Conservation (phyloP, 1,284 basidiomycete genomes). For the Fereydounia khargensis region DNA sequence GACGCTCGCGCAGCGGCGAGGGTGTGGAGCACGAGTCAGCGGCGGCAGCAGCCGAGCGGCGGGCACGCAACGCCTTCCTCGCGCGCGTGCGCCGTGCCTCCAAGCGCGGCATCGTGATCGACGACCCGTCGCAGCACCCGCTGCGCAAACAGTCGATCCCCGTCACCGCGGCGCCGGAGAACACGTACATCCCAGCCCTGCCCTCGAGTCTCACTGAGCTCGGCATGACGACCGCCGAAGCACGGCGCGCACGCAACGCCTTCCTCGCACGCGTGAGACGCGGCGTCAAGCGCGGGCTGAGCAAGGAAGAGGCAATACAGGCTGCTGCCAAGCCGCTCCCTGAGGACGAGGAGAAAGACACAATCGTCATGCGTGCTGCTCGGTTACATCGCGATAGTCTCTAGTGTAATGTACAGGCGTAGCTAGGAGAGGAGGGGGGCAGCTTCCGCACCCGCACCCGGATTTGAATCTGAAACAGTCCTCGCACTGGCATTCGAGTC, state of each 20-base stretch:
- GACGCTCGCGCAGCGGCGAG: constrained; percentile 16
- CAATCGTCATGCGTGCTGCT: too few species aligned
- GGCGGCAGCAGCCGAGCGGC: constrained; percentile 11
- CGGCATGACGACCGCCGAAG: constrained; percentile 35
- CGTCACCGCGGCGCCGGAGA: constrained; percentile 23
- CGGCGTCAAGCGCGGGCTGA: constrained; percentile 25
- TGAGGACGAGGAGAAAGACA: constrained; percentile 27
- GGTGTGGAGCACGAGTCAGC: constrained; percentile 8
- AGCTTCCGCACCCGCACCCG: too few species aligned
- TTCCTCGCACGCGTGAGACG: constrained; percentile 36
- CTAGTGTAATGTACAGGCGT: too few species aligned
- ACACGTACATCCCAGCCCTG: constrained; percentile 37
- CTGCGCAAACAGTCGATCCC: constrained; percentile 29
- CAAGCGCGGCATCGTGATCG: constrained; percentile 29
- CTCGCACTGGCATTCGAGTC: too few species aligned
- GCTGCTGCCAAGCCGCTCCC: constrained; percentile 30
- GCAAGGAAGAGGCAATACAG: constrained; percentile 26
- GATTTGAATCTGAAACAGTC: too few species aligned
- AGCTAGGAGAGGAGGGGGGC: too few species aligned
- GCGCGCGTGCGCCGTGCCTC: constrained; percentile 30
- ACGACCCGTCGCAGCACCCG: constrained; percentile 28
- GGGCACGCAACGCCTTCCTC: constrained; percentile 29
- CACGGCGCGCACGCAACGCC: constrained; percentile 34
- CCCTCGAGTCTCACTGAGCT: constrained; percentile 30
- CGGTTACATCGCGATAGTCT: too few species aligned